Evolutionary conservation across 1,284 basidiomycete species (phyloP), one percentile per base, ranked within the genome.

Genomic region (Irpex sp.): DNA sequence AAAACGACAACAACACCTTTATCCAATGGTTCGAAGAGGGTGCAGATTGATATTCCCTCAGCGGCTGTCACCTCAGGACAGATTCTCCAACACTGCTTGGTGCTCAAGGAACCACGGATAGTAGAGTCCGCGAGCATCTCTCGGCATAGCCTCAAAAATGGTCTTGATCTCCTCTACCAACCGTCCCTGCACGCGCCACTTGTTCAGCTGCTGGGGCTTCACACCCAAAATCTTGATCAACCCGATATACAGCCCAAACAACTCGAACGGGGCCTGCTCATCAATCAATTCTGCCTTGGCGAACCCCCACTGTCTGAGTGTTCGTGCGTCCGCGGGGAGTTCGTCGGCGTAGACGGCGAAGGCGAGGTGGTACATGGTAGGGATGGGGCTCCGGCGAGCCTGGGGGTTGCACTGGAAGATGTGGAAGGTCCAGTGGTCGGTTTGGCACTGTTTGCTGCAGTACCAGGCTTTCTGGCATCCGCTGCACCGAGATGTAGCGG

Each of bases 81-180:
- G 7, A 6, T 45, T n/a, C n/a, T 45, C 71, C 8, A 77, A 58
- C 2, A 77, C 54, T 45, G 68, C 67, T 59, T 72, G 68, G 61
- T 78, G 72, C 61, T 71, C 3, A 18, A 75, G 65, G 56, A 77
- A 74, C 75, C 76, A 77, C 0, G 68, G 63, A 58, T 72, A 76
- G 59, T 72, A 74, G 10, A 58, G 64, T 7, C 73, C 72, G 39
- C 70, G 63, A 8, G 28, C 28, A 4, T 33, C 18, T 4, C 57
- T 57, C 0, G 73, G 71, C 1, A 71, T 19, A 5, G 55, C 42
- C 49, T 75, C 67, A 62, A 66, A 78, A 3, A 61, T 59, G 0
- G 57, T 63, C 58, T 74, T 74, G 58, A 78, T 78, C 56, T 74
- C 69, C 52, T 72, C 58, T 1, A 73, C 63, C 33, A 80, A 67